Conservation (phyloP, 2,329 filamentous ascomycete genomes). For the Hypoxylon sp. region DNA sequence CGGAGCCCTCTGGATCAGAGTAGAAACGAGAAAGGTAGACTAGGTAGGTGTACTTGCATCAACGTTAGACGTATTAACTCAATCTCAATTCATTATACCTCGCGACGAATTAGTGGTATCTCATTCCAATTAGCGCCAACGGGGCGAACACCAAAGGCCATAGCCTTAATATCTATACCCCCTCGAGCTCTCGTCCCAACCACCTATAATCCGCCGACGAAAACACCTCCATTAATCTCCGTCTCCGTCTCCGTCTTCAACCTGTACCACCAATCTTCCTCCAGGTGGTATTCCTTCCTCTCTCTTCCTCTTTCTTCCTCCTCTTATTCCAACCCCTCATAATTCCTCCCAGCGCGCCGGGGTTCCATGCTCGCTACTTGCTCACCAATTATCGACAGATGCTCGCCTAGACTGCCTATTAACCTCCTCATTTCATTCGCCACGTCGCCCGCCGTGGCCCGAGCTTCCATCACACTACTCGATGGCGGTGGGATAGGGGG, state of each 20-base stretch:
- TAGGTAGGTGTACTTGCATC: neutral
- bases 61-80: neutral
- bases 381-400: constrained; percentile 62
- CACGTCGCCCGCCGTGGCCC: constrained; percentile 66
- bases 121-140: constrained; percentile 5
- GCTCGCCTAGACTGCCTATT: constrained; percentile 65
- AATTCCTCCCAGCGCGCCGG: constrained; percentile 46
- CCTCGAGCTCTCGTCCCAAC: neutral
- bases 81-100: constrained; percentile 15
- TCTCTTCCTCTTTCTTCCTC: too few relatives aligned
- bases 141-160: neutral
- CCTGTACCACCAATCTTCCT: neutral
- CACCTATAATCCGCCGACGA: neutral
- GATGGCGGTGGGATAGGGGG: constrained; percentile 64
- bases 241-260: neutral
- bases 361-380: constrained; percentile 61
- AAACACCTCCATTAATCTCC: neutral
- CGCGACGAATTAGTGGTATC: constrained; percentile 21
- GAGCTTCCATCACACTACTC: constrained; percentile 68
- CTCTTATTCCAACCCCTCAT: constrained; percentile 27
- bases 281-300: neutral
- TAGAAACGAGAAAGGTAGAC: neutral
- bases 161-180: neutral
- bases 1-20: neutral
- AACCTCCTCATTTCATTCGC: constrained; percentile 67